These are phyloP conservation scores for Alternaria dauci DNA, from an alignment of 2,329 filamentous ascomycete genomes.

Conservation along the genomic window DNA sequence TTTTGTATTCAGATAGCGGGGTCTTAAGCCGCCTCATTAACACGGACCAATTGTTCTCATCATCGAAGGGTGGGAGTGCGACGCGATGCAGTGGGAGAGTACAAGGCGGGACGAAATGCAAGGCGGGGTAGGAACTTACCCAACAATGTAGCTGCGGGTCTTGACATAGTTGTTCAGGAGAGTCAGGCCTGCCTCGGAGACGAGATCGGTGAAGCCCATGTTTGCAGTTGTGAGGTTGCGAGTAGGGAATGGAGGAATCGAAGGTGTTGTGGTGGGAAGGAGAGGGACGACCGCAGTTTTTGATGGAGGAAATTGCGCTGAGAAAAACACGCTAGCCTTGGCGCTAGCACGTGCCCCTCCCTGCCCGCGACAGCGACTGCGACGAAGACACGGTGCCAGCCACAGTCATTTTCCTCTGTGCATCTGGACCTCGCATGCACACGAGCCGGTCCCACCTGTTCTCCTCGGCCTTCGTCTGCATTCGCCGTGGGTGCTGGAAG, in stretches of 20 bases:
- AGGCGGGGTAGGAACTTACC: constrained; percentile 67
- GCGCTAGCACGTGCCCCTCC: constrained; percentile 25
- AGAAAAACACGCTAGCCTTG: constrained; percentile 24
- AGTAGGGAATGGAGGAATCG: constrained; percentile 19
- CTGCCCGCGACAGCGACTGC: neutral
- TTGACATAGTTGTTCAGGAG: constrained; percentile 77
- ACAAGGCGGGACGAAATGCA: constrained; percentile 24
- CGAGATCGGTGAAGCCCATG: constrained; percentile 76
- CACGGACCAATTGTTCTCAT: constrained; percentile 95
- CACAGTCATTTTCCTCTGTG: neutral
- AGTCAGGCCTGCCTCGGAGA: constrained; percentile 71
- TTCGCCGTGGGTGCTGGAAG: constrained; percentile 6
- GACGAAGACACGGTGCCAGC: neutral
- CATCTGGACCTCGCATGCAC: neutral
- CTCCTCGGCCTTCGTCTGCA: neutral
- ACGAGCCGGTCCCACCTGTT: neutral
- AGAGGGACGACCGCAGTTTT: constrained; percentile 26
- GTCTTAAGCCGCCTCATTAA: constrained; percentile 96
- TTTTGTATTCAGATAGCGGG: constrained; percentile 80
- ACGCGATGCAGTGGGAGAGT: constrained; percentile 29
- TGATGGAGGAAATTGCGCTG: constrained; percentile 32
- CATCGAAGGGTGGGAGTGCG: constrained; percentile 59
- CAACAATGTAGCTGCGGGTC: constrained; percentile 82
- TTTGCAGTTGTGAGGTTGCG: constrained; percentile 43
- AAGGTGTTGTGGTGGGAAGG: constrained; percentile 26